Evolutionary conservation across 345 rosid species (phyloP), one percentile per base, ranked within the genome.

Genomic region (Ceriops tagal): DNA sequence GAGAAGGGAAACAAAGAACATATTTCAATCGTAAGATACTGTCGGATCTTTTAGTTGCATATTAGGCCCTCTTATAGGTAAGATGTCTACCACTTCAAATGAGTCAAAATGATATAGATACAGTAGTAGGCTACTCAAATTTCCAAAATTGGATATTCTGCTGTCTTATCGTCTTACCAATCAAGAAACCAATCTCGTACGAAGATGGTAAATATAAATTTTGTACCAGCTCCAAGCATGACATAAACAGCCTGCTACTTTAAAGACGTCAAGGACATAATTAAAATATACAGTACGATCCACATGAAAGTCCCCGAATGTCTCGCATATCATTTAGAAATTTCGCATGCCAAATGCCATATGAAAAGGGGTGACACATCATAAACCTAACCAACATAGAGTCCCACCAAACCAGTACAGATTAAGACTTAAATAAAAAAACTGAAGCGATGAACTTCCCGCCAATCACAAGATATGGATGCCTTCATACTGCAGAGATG

Each of bases 351-450:
- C 76, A 56, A 61, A 73, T 20, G 72, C 70, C 64, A 75, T 51
- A 71, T 64, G 68, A 78, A 77, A 74, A 73, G 68, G 67, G 62
- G 59, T 39, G 74, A 73, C 73, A 75, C 61, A 78, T 70, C 65
- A 72, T 75, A 77, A 73, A 73, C 71, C 70, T 63, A 74, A 77
- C 77, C 71, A 75, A 27, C 61, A 75, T 60, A 51, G 72, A 67
- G 78, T 82, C 59, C 71, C 82, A 79, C 69, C 78, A 78, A 71
- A 80, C 85, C 81, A 82, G 73, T 73, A 75, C 72, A 82, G 62
- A 79, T 57, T 72, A 68, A 65, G 56, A 74, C 75, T 73, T 24
- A 24, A 24, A 24, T 70, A 59, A 79, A 59, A 77, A 78, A 66
- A 77, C 71, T 64, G 80, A 70, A 71, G 81, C 79, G 78, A 79